phyloP scores from a whole-genome alignment of 352 stramenopile species.

The Pythium monospermum region DNA sequence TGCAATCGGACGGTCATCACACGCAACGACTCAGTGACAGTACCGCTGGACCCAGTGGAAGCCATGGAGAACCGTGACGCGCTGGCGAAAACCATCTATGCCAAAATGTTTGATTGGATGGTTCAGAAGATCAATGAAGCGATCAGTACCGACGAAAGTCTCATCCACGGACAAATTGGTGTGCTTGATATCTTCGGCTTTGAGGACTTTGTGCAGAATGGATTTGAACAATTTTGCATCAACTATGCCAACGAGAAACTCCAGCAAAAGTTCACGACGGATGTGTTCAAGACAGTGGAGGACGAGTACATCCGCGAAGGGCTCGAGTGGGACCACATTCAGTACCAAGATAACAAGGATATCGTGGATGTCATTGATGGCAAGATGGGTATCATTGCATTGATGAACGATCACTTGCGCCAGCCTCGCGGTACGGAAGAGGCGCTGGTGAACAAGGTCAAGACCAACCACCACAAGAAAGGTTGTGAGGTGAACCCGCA shows the following conservation, averaged over 20 bases:
- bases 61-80: constrained; percentile 93
- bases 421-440: constrained; percentile 84
- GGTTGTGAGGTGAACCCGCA: constrained; percentile 58
- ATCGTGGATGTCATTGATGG: constrained; percentile 96
- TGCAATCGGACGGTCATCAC: constrained; percentile 91
- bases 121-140: constrained; percentile 88
- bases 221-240: constrained; percentile 92
- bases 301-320: constrained; percentile 97
- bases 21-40: constrained; percentile 77
- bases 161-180: constrained; percentile 85
- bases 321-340: constrained; percentile 97
- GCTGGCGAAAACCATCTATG: constrained; percentile 97
- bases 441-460: constrained; percentile 85
- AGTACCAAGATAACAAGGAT: constrained; percentile 98
- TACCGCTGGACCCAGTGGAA: constrained; percentile 84
- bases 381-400: constrained; percentile 82
- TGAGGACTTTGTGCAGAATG: constrained; percentile 95
- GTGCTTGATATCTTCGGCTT: constrained; percentile 99
- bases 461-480: constrained; percentile 77
- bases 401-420: constrained; percentile 87
- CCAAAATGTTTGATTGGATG: constrained; percentile 97
- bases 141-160: constrained; percentile 73
- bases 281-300: constrained; percentile 97
- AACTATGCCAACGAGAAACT: constrained; percentile 92
- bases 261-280: constrained; percentile 91